Percentiles rank a stretch among this genome's conserved stretches.
These are phyloP conservation scores for Candida taoyuanica DNA, from an alignment of 805 yeast species.

Conservation along the genomic window DNA sequence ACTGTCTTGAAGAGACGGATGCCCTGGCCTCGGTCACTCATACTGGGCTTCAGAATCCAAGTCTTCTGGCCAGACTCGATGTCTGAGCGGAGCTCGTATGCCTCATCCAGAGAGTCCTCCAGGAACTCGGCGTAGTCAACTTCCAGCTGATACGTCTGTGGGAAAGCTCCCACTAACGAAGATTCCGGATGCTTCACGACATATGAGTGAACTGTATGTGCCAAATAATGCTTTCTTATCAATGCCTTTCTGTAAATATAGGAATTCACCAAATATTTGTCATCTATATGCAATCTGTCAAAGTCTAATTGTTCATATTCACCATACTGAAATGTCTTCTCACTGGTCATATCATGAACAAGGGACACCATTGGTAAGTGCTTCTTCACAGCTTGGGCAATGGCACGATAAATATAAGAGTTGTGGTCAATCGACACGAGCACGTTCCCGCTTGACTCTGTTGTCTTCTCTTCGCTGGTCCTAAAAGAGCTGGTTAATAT, in stretches of 20 bases:
- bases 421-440: slow-evolving; percentile 30
- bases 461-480: neutral
- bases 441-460: neutral
- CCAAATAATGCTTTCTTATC: slow-evolving; percentile 83
- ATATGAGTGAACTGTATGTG: slow-evolving; percentile 77
- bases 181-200: slow-evolving; percentile 71
- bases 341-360: slow-evolving; percentile 3
- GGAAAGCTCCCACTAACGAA: slow-evolving; percentile 53
- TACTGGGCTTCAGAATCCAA: slow-evolving; percentile 93
- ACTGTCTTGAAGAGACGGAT: slow-evolving; percentile 75
- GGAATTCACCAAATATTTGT: slow-evolving; percentile 62
- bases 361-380: slow-evolving; percentile 33
- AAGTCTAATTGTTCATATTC: slow-evolving; percentile 88
- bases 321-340: slow-evolving; percentile 66
- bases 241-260: slow-evolving; percentile 87
- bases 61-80: slow-evolving; percentile 55
- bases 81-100: slow-evolving; percentile 81
- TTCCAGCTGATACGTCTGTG: slow-evolving; percentile 76
- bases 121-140: slow-evolving; percentile 94
- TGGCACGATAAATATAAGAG: slow-evolving; percentile 40
- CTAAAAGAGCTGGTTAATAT: neutral
- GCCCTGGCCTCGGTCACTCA: slow-evolving; percentile 98
- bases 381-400: slow-evolving; percentile 28
- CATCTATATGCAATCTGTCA: slow-evolving; percentile 48
- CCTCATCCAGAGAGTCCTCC: slow-evolving; percentile 90